Percentiles rank a stretch among this genome's conserved stretches.
Evolutionary conservation across 2,329 filamentous ascomycete species (phyloP).

Genomic region (Claviceps sp.): DNA sequence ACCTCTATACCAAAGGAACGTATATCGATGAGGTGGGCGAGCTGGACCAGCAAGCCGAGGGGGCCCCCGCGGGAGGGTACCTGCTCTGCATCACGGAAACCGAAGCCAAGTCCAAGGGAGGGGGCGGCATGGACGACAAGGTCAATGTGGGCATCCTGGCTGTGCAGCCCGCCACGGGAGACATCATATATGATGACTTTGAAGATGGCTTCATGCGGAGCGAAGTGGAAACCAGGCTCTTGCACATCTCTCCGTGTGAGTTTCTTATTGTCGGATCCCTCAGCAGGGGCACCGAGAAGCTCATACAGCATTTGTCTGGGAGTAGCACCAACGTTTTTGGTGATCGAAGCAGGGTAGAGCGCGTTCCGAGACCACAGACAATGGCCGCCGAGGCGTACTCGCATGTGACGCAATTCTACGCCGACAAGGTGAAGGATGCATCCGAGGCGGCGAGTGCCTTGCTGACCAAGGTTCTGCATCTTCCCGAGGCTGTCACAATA

Average conservation of each 20-base stretch:
- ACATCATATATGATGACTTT: slow-evolving; percentile 91
- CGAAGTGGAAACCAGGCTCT: slow-evolving; percentile 85
- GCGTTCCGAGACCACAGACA: slow-evolving; percentile 61
- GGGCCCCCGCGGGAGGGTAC: slow-evolving; percentile 59
- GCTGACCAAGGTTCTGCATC: slow-evolving; percentile 72
- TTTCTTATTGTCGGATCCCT: slow-evolving; percentile 86
- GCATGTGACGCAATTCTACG: slow-evolving; percentile 88
- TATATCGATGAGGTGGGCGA: slow-evolving; percentile 91
- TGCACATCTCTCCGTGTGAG: slow-evolving; percentile 93
- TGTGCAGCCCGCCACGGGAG: slow-evolving; percentile 88
- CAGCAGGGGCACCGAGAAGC: slow-evolving; percentile 81
- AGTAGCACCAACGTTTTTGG: slow-evolving; percentile 87
- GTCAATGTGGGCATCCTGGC: slow-evolving; percentile 85
- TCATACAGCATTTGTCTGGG: slow-evolving; percentile 78
- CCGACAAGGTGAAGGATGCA: slow-evolving; percentile 60
- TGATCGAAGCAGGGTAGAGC: slow-evolving; percentile 76
- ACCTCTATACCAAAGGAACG: slow-evolving; percentile 94
- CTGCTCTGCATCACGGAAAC: slow-evolving; percentile 85
- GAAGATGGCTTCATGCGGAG: slow-evolving; percentile 96
- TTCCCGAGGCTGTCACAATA: slow-evolving; percentile 76
- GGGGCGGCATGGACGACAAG: slow-evolving; percentile 77
- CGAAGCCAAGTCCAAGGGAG: slow-evolving; percentile 44
- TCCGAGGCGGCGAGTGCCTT: slow-evolving; percentile 47
- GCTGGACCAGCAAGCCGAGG: slow-evolving; percentile 39
- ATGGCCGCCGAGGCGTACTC: slow-evolving; percentile 75